These are phyloP conservation scores for Luffa aegyptiaca DNA, from an alignment of 306 rosid species.

Conservation along the genomic window DNA sequence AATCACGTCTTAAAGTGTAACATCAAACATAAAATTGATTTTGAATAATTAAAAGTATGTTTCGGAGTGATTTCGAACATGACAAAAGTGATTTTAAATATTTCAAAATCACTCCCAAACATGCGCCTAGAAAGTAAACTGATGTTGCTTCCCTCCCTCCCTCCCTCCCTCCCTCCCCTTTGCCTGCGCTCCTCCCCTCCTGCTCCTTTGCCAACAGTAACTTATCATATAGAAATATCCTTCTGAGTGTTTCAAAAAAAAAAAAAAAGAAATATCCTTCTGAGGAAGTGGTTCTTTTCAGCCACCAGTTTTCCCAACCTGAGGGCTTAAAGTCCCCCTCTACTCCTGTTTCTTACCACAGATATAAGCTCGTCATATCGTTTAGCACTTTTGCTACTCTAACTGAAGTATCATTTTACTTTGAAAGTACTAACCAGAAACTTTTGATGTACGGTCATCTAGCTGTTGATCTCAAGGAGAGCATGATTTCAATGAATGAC, in stretches of 20 bases:
- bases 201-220: neutral
- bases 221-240: neutral
- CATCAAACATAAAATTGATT: too few species aligned
- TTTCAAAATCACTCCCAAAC: too few species aligned
- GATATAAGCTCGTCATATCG: neutral
- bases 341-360: neutral
- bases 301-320: neutral
- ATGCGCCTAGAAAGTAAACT: too few species aligned
- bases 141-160: too few species aligned
- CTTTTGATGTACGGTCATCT: slow-evolving; percentile 13
- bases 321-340: neutral
- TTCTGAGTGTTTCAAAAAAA: too few species aligned
- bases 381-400: neutral
- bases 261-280: neutral
- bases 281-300: neutral
- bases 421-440: slow-evolving; percentile 6
- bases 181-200: too few species aligned
- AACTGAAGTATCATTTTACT: neutral
- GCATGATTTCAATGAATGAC: slow-evolving; percentile 52
- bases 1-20: too few species aligned
- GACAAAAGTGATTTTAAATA: too few species aligned
- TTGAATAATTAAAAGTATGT: too few species aligned
- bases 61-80: too few species aligned
- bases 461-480: slow-evolving; percentile 36
- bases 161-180: too few species aligned